A percentile compares a stretch with the other conserved stretches of the same genome.
Evolutionary conservation across 225 moss, liverwort and hornwort species (phyloP).

Genomic region (Sphagnum tenellum): DNA sequence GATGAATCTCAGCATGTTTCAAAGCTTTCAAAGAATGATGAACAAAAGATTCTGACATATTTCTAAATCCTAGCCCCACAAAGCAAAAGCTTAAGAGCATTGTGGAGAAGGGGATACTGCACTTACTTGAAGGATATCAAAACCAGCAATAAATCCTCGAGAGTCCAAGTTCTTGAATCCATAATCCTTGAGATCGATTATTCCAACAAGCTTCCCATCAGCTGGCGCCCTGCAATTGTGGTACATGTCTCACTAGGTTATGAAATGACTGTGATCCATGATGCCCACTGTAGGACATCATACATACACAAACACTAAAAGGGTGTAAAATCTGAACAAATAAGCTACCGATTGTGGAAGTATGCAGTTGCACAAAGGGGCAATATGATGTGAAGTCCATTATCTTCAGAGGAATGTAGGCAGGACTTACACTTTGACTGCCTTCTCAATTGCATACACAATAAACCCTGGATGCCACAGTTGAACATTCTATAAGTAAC

Average conservation of each 20-base stretch:
- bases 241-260: no score
- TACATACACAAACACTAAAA: no score
- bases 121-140: slow-evolving; percentile 59
- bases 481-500: no score
- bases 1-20: no score
- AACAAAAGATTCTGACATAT: no score
- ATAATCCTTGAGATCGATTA: slow-evolving; percentile 57
- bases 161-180: slow-evolving; percentile 68
- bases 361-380: background rate
- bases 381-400: background rate
- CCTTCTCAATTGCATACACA: slow-evolving; percentile 50
- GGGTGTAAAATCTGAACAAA: no score
- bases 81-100: background rate
- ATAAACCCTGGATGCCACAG: slow-evolving; percentile 46
- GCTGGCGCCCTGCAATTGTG: slow-evolving; percentile 37
- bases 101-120: background rate
- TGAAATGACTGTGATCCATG: no score
- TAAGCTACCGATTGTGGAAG: no score
- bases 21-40: no score
- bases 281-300: no score
- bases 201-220: slow-evolving; percentile 28
- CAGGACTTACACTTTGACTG: slow-evolving; percentile 37
- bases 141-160: slow-evolving; percentile 47
- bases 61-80: no score
- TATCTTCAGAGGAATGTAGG: background rate